Percentiles rank a stretch among this genome's conserved stretches.
Conservation (phyloP, 164 flowering plant genomes). For the Chloranthus sessilifolius region DNA sequence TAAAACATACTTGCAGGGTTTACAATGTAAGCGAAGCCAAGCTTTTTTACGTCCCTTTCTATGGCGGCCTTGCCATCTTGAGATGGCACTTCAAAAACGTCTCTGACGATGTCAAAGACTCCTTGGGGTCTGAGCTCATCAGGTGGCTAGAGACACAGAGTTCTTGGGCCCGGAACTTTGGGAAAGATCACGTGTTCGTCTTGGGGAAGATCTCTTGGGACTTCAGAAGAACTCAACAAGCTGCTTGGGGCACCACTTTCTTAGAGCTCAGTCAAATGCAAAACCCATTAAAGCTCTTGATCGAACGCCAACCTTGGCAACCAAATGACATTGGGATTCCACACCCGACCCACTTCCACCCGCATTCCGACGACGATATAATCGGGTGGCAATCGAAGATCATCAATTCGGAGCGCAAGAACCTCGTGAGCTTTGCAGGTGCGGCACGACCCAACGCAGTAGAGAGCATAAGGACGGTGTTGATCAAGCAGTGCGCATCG, state of each 20-base stretch:
- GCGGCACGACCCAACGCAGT: slow-evolving; percentile 45
- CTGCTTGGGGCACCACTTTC: slow-evolving; percentile 58
- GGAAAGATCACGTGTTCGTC: slow-evolving; percentile 73
- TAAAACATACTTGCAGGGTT: slow-evolving; percentile 71
- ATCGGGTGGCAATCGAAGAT: slow-evolving; percentile 47
- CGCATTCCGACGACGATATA: slow-evolving; percentile 53
- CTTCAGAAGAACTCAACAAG: slow-evolving; percentile 35
- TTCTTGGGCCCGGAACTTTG: slow-evolving; percentile 45
- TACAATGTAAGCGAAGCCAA: slow-evolving; percentile 42
- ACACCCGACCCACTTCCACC: slow-evolving; percentile 82
- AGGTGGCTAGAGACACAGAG: slow-evolving; percentile 45
- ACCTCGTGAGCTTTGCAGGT: slow-evolving; percentile 58
- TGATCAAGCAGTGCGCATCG: slow-evolving; percentile 56
- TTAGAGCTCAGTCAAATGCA: slow-evolving; percentile 51
- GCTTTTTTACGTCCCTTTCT: slow-evolving; percentile 82
- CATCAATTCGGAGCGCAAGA: slow-evolving; percentile 28
- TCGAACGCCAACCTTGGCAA: slow-evolving; percentile 78
- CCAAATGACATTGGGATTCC: slow-evolving; percentile 69
- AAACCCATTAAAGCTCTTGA: slow-evolving; percentile 60
- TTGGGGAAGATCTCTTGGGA: slow-evolving; percentile 84
- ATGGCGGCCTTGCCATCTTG: slow-evolving; percentile 59
- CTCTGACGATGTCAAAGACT: slow-evolving; percentile 43
- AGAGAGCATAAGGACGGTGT: slow-evolving; percentile 44
- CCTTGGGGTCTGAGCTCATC: slow-evolving; percentile 41
- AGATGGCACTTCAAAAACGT: slow-evolving; percentile 75